Conservation (phyloP, 192 early-diverging fungal species). For the Coemansia sp. region DNA sequence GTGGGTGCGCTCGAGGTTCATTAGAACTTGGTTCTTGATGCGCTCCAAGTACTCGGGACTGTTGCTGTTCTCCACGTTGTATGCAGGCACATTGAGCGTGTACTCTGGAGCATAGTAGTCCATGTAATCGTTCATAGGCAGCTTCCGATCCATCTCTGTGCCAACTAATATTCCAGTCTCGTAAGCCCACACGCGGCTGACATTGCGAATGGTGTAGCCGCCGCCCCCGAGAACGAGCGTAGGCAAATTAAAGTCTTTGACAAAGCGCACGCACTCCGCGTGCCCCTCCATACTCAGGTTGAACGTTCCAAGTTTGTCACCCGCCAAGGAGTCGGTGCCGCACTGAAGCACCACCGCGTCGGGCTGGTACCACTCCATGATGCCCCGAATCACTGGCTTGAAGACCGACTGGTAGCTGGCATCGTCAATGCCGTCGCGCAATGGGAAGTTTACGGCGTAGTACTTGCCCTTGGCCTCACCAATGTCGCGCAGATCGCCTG, state of each 20-base stretch:
- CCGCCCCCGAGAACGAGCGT: slow-evolving; percentile 93
- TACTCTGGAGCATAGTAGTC: slow-evolving; percentile 94
- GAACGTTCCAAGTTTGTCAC: slow-evolving; percentile 91
- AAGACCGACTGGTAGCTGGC: slow-evolving; percentile 87
- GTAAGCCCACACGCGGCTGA: slow-evolving; percentile 91
- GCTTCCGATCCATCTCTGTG: slow-evolving; percentile 64
- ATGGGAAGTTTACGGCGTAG: slow-evolving; percentile 94
- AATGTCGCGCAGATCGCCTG: slow-evolving; percentile 92
- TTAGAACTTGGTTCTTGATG: slow-evolving; percentile 57
- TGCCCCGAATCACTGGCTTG: slow-evolving; percentile 74
- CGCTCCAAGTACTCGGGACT: slow-evolving; percentile 80
- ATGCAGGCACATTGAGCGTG: slow-evolving; percentile 79
- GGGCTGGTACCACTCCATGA: slow-evolving; percentile 94
- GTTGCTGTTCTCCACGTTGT: slow-evolving; percentile 88
- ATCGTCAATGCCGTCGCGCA: slow-evolving; percentile 94
- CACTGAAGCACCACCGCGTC: slow-evolving; percentile 91
- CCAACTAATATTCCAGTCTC: slow-evolving; percentile 86
- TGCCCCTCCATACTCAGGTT: slow-evolving; percentile 94
- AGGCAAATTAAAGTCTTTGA: slow-evolving; percentile 88
- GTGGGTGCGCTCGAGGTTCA: slow-evolving; percentile 62
- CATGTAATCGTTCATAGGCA: slow-evolving; percentile 89
- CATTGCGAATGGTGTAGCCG: slow-evolving; percentile 96
- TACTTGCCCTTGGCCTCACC: slow-evolving; percentile 86
- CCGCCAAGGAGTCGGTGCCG: slow-evolving; percentile 93
- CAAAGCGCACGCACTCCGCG: slow-evolving; percentile 89